Conservation (phyloP, 2,329 filamentous ascomycete genomes). For the Bimuria novae-zelandiae region DNA sequence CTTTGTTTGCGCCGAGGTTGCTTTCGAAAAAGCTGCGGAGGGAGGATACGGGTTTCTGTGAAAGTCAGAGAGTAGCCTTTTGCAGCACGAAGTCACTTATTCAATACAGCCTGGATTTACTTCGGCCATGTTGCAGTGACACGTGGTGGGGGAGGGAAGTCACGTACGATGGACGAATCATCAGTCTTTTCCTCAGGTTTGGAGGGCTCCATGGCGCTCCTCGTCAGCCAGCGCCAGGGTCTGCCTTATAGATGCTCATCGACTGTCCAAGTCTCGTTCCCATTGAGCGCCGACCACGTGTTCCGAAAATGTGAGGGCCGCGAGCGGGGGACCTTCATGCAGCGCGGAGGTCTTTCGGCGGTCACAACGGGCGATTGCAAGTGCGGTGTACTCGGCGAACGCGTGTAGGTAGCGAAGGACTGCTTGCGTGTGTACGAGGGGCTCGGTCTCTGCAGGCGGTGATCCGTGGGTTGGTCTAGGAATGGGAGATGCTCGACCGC, state of each 20-base stretch:
- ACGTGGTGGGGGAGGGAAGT: neutral
- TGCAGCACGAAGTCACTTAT: too few relatives aligned
- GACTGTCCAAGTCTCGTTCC: constrained; percentile 30
- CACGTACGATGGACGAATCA: constrained; percentile 73
- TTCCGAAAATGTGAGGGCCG: constrained; percentile 15
- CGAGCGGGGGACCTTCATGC: constrained; percentile 25
- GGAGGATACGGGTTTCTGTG: constrained; percentile 79
- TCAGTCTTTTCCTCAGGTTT: constrained; percentile 65
- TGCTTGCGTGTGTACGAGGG: neutral
- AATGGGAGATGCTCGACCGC: constrained; percentile 2
- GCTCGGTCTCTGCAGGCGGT: neutral
- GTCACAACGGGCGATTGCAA: neutral
- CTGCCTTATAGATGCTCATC: constrained; percentile 39
- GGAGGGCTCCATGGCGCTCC: constrained; percentile 41
- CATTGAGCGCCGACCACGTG: constrained; percentile 36
- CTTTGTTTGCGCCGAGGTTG: constrained; percentile 57
- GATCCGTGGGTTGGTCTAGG: constrained; percentile 2
- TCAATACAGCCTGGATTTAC: neutral
- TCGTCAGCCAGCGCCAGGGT: constrained; percentile 42
- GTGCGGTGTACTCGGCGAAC: neutral
- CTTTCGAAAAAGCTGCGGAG: constrained; percentile 82
- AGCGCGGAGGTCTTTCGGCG: constrained; percentile 15
- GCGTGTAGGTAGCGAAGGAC: constrained; percentile 14
- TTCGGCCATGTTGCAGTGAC: too few relatives aligned
- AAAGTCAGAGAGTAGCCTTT: constrained; percentile 20